Evolutionary conservation across 2,329 filamentous ascomycete species (phyloP).

Genomic region (Leptosphaerulina australis): DNA sequence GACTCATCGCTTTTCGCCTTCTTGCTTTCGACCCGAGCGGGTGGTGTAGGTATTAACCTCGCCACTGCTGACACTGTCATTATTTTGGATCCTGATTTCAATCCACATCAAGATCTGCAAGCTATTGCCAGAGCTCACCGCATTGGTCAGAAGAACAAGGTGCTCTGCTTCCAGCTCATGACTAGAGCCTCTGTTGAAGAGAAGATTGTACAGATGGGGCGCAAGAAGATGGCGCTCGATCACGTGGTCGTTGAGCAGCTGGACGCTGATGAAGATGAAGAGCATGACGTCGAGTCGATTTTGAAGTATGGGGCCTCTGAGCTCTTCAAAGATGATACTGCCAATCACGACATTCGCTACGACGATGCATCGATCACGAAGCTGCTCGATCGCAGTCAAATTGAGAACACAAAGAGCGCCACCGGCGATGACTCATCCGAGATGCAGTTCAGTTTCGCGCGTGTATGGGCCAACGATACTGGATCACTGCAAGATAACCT

Average conservation of each 20-base stretch:
- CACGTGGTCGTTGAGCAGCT: slow-evolving; percentile 93
- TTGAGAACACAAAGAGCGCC: slow-evolving; percentile 68
- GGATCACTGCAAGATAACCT: slow-evolving; percentile 69
- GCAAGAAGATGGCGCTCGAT: slow-evolving; percentile 94
- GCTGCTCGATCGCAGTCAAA: slow-evolving; percentile 82
- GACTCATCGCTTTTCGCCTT: slow-evolving; percentile 86
- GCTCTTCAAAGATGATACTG: slow-evolving; percentile 77
- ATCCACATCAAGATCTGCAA: slow-evolving; percentile 97
- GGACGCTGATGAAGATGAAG: slow-evolving; percentile 79
- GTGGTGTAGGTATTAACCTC: slow-evolving; percentile 96
- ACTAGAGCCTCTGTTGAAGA: slow-evolving; percentile 90
- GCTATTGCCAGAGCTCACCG: slow-evolving; percentile 92
- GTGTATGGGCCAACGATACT: slow-evolving; percentile 88
- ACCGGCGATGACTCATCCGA: slow-evolving; percentile 70
- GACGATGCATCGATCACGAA: slow-evolving; percentile 83
- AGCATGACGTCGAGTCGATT: slow-evolving; percentile 83
- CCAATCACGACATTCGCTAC: slow-evolving; percentile 77
- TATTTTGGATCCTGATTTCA: slow-evolving; percentile 96
- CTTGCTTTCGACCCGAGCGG: slow-evolving; percentile 88
- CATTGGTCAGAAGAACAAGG: slow-evolving; percentile 95
- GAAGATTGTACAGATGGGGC: slow-evolving; percentile 93
- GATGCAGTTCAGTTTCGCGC: slow-evolving; percentile 84
- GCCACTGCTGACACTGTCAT: slow-evolving; percentile 98
- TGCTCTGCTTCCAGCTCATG: slow-evolving; percentile 93
- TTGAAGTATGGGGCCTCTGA: slow-evolving; percentile 85